phyloP scores from a whole-genome alignment of 805 yeast genomes.

The Candida insectalens region DNA sequence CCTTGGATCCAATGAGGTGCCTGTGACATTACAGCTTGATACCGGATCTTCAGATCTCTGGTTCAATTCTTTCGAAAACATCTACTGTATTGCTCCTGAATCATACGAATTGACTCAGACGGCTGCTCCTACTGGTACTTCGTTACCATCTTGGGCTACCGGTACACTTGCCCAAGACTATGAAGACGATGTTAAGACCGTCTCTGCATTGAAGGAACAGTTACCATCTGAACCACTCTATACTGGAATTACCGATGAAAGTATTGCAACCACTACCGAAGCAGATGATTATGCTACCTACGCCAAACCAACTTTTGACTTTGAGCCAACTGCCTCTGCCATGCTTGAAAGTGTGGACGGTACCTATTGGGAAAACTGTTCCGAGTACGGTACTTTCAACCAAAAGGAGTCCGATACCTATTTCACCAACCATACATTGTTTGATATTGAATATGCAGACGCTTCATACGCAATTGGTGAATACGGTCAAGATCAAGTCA shows the following conservation, averaged over 20 bases:
- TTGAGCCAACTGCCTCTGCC: slow-evolving; percentile 1
- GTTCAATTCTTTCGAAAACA: slow-evolving; percentile 28
- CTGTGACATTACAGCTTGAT: slow-evolving; percentile 43
- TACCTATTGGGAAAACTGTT: slow-evolving; percentile 21
- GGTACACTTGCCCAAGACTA: too few relatives aligned
- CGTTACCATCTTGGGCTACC: too few relatives aligned
- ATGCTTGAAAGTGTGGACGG: too few relatives aligned
- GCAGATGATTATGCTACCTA: background rate
- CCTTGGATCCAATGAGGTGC: slow-evolving; percentile 47
- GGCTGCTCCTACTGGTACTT: background rate
- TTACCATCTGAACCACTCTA: background rate
- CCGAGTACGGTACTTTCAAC: slow-evolving; percentile 32
- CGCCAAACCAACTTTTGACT: slow-evolving; percentile 6
- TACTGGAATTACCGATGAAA: background rate
- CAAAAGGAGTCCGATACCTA: slow-evolving; percentile 26
- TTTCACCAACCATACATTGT: slow-evolving; percentile 23
- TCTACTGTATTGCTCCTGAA: background rate
- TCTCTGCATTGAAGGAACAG: too few relatives aligned
- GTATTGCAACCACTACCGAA: background rate
- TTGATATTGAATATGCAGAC: slow-evolving; percentile 32
- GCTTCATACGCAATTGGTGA: slow-evolving; percentile 29
- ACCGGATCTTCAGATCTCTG: slow-evolving; percentile 64
- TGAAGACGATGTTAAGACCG: too few relatives aligned
- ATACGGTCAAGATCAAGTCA: slow-evolving; percentile 51
- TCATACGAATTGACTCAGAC: too few relatives aligned